These are phyloP conservation scores for Pseudogymnoascus sp. DNA, from an alignment of 2,329 filamentous ascomycete species.

Conservation along the genomic window DNA sequence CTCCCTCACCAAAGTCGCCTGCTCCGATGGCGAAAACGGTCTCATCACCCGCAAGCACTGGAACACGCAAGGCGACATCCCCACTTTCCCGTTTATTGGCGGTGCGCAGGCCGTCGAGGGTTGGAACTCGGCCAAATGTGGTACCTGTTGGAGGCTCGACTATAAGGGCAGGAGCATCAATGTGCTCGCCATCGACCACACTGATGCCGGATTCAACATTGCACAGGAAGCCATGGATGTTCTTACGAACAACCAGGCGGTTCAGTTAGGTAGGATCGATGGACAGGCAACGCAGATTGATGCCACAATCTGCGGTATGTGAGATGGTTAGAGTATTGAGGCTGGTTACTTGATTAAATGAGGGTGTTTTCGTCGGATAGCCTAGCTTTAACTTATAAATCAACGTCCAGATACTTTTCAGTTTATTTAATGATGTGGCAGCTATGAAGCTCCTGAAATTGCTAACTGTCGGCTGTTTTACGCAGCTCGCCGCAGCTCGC, in stretches of 20 bases:
- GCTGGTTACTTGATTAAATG: too few relatives aligned
- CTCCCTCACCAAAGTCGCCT: conserved; percentile 49
- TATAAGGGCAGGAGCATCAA: conserved; percentile 44
- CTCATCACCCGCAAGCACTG: conserved; percentile 53
- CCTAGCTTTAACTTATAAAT: too few relatives aligned
- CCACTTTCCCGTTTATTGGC: conserved; percentile 46
- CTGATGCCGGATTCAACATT: conserved; percentile 45
- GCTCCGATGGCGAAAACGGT: conserved; percentile 60
- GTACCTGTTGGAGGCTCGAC: conserved; percentile 48
- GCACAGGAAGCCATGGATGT: conserved; percentile 46
- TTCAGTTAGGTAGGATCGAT: conserved; percentile 42
- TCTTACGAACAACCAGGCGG: conserved; percentile 44
- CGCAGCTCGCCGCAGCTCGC: too few relatives aligned
- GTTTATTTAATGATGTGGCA: too few relatives aligned
- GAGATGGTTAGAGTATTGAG: not conserved
- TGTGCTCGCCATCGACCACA: conserved; percentile 48
- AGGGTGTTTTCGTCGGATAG: too few relatives aligned
- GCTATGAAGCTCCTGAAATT: too few relatives aligned
- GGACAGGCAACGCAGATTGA: conserved; percentile 39
- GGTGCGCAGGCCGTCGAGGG: conserved; percentile 42
- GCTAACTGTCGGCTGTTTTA: too few relatives aligned
- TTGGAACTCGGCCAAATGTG: conserved; percentile 48
- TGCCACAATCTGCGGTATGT: conserved; percentile 36
- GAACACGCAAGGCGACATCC: conserved; percentile 43
- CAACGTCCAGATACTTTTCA: too few relatives aligned